These are phyloP conservation scores for Candida wancherniae DNA, from an alignment of 805 yeast species.

Conservation along the genomic window DNA sequence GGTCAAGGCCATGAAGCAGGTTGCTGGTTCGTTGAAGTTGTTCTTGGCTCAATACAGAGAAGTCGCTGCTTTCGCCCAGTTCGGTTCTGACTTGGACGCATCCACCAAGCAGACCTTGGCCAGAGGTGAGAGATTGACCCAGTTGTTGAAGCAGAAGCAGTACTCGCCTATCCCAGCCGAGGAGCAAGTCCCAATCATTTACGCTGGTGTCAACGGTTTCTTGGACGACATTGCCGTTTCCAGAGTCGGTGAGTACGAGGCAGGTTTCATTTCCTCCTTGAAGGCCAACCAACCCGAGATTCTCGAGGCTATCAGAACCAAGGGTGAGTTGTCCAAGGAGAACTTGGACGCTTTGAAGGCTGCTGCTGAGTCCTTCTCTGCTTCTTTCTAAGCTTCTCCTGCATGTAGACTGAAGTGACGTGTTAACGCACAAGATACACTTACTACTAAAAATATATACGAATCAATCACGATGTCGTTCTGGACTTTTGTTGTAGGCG, in stretches of 20 bases:
- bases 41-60: conserved; percentile 99
- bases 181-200: conserved; percentile 97
- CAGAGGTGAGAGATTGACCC: conserved; percentile 99
- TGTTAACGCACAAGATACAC: conserved; percentile 16
- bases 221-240: conserved; percentile 81
- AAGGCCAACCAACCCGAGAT: conserved; percentile 84
- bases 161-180: conserved; percentile 95
- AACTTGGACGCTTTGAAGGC: conserved; percentile 79
- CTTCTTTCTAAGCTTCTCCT: conserved; percentile 58
- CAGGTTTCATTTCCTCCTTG: conserved; percentile 86
- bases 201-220: conserved; percentile 99
- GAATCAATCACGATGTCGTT: conserved; percentile 12
- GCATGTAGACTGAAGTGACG: conserved; percentile 17
- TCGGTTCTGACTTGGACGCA: conserved; percentile 99
- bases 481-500: too few species aligned
- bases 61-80: conserved; percentile 99
- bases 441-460: conserved; percentile 16
- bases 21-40: conserved; percentile 99
- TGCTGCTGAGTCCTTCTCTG: conserved; percentile 88
- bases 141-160: conserved; percentile 97
- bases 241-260: conserved; percentile 88
- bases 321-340: conserved; percentile 90
- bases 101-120: conserved; percentile 97
- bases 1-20: conserved; percentile 99
- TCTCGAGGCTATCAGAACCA: conserved; percentile 75